Evolutionary conservation across 495 filamentous ascomycete genomes (phyloP).

Genomic region (Lophiotrema nucula): DNA sequence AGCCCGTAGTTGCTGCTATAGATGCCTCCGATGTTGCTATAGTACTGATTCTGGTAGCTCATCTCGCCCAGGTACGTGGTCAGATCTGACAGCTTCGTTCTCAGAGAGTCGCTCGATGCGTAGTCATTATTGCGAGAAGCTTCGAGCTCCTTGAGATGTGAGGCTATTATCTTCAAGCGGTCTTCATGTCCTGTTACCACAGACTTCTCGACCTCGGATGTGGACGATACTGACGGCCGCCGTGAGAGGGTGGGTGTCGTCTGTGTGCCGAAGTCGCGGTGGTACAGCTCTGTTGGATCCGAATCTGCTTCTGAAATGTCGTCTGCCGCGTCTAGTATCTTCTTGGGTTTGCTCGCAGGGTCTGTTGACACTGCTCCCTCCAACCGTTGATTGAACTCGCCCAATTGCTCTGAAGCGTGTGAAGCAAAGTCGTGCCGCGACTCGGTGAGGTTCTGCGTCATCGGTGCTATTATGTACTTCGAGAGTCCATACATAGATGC

Average conservation of each 20-base stretch:
- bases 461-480: slow-evolving; percentile 78
- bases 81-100: slow-evolving; percentile 45
- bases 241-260: slow-evolving; percentile 59
- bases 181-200: slow-evolving; percentile 44
- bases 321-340: slow-evolving; percentile 22
- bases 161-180: slow-evolving; percentile 49
- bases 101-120: slow-evolving; percentile 21
- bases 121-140: slow-evolving; percentile 31
- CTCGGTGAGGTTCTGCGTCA: slow-evolving; percentile 69
- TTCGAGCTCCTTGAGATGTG: slow-evolving; percentile 55
- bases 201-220: slow-evolving; percentile 3
- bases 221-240: slow-evolving; percentile 29
- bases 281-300: slow-evolving; percentile 84
- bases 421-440: slow-evolving; percentile 79
- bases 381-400: slow-evolving; percentile 71
- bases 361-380: slow-evolving; percentile 64
- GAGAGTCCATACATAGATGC: slow-evolving; percentile 76
- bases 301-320: slow-evolving; percentile 50
- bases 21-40: slow-evolving; percentile 35
- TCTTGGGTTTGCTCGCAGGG: slow-evolving; percentile 47
- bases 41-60: slow-evolving; percentile 47
- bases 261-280: slow-evolving; percentile 85
- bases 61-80: slow-evolving; percentile 55
- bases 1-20: slow-evolving; percentile 30
- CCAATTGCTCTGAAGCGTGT: slow-evolving; percentile 63